phyloP scores from a whole-genome alignment of 306 rosid genomes.

The Pterocarpus macrocarpus region DNA sequence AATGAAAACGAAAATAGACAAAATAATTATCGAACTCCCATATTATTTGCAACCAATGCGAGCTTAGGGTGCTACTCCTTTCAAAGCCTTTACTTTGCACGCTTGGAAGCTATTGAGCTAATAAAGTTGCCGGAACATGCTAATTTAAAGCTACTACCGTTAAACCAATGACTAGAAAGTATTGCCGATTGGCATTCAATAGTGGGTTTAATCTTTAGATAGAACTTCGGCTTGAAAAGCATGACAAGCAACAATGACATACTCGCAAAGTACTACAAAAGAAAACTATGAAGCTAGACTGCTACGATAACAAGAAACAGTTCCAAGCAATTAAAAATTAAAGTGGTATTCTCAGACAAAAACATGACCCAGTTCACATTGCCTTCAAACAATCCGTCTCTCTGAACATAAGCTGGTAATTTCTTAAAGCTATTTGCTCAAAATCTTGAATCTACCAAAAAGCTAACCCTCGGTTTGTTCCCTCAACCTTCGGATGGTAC shows the following conservation, averaged over 20 bases:
- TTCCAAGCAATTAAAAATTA: background rate
- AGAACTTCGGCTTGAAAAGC: background rate
- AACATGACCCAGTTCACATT: constrained; percentile 7
- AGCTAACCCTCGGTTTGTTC: constrained; percentile 82
- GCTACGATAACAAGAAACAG: background rate
- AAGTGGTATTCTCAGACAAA: background rate
- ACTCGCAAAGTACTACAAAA: background rate
- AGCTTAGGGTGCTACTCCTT: background rate
- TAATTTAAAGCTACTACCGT: background rate
- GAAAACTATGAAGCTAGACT: background rate
- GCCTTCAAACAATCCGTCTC: background rate
- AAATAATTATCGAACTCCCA: too few species aligned
- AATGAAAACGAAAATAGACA: too few species aligned
- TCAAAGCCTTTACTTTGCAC: constrained; percentile 2
- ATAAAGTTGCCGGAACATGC: background rate
- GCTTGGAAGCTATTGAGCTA: background rate
- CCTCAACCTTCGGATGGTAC: constrained; percentile 84
- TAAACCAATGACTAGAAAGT: background rate
- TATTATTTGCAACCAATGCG: background rate
- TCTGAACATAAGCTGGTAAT: background rate
- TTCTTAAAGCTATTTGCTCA: constrained; percentile 7
- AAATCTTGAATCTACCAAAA: constrained; percentile 33
- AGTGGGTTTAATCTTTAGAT: background rate
- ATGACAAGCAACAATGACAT: background rate
- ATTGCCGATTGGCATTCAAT: background rate